These are phyloP conservation scores for Zygosaccharomyces pseudobailii DNA, from an alignment of 1,139 yeast species.

Conservation along the genomic window DNA sequence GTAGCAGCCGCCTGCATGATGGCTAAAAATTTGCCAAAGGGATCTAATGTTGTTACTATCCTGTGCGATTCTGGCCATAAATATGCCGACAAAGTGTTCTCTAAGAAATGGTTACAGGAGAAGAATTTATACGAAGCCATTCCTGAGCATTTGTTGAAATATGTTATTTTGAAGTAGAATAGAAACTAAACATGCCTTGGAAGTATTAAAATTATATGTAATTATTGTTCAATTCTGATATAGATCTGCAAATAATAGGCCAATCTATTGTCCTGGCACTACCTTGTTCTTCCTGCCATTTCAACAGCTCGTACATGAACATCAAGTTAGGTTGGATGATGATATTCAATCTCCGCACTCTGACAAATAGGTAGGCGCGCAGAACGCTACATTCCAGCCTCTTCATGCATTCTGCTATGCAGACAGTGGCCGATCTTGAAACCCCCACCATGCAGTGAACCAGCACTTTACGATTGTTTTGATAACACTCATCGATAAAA, in stretches of 20 bases:
- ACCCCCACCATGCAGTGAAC: constrained; percentile 93
- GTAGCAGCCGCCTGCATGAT: constrained; percentile 77
- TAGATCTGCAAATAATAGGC: constrained; percentile 85
- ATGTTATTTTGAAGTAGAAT: constrained; percentile 43
- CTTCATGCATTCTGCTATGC: constrained; percentile 87
- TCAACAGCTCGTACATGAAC: constrained; percentile 76
- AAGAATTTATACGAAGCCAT: constrained; percentile 62
- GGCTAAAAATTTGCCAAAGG: constrained; percentile 73
- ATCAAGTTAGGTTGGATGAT: constrained; percentile 87
- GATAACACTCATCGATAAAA: constrained; percentile 41
- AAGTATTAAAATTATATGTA: constrained; percentile 25
- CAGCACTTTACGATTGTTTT: constrained; percentile 47
- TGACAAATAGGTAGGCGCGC: constrained; percentile 71
- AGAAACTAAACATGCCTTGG: background rate
- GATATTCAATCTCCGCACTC: constrained; percentile 80
- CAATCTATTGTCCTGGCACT: constrained; percentile 52
- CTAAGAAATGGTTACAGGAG: constrained; percentile 67
- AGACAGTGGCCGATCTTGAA: constrained; percentile 82
- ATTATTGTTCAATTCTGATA: constrained; percentile 60
- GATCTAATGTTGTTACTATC: constrained; percentile 76
- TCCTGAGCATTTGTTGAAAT: constrained; percentile 68
- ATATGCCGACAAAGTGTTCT: constrained; percentile 75
- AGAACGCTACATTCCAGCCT: constrained; percentile 59
- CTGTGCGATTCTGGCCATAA: constrained; percentile 87
- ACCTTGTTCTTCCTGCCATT: constrained; percentile 58